Conservation (phyloP, 2,329 filamentous ascomycete genomes). For the Dactylonectria estremocensis region DNA sequence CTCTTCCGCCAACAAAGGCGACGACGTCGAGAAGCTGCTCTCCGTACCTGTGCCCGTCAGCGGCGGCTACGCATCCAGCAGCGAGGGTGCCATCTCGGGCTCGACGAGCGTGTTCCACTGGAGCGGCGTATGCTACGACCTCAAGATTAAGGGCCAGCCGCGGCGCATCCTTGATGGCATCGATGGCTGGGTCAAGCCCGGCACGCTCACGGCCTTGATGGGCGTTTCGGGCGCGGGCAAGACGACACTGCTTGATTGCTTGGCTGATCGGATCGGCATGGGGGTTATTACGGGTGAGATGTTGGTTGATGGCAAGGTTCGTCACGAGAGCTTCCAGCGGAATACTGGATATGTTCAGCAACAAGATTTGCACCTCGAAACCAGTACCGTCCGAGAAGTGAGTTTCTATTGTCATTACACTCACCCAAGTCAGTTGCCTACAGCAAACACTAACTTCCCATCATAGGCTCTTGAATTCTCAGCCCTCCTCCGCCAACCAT, state of each 20-base stretch:
- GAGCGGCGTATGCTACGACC: slow-evolving; percentile 80
- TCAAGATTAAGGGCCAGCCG: slow-evolving; percentile 75
- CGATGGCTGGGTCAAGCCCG: slow-evolving; percentile 81
- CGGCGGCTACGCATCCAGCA: background rate
- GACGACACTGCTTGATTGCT: slow-evolving; percentile 74
- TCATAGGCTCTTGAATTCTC: slow-evolving; percentile 53
- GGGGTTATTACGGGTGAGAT: slow-evolving; percentile 78
- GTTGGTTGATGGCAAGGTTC: slow-evolving; percentile 75
- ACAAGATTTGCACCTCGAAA: slow-evolving; percentile 64
- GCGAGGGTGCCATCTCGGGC: slow-evolving; percentile 8
- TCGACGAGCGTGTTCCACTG: slow-evolving; percentile 71
- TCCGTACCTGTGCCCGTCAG: background rate
- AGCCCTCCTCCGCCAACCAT: slow-evolving; percentile 60
- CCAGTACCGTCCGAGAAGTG: slow-evolving; percentile 60
- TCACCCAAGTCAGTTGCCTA: background rate
- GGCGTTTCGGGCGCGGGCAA: slow-evolving; percentile 65
- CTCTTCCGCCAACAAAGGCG: slow-evolving; percentile 19
- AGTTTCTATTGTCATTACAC: background rate
- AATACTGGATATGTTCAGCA: slow-evolving; percentile 81
- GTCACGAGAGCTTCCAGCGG: slow-evolving; percentile 77
- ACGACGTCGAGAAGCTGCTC: slow-evolving; percentile 18
- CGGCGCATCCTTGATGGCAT: slow-evolving; percentile 78
- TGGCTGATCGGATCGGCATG: slow-evolving; percentile 78
- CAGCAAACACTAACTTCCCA: background rate
- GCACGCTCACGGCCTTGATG: slow-evolving; percentile 79